Percentiles rank a stretch among this genome's conserved stretches.
Evolutionary conservation across 1,284 basidiomycete genomes (phyloP).

Genomic region (Tilletia caries): DNA sequence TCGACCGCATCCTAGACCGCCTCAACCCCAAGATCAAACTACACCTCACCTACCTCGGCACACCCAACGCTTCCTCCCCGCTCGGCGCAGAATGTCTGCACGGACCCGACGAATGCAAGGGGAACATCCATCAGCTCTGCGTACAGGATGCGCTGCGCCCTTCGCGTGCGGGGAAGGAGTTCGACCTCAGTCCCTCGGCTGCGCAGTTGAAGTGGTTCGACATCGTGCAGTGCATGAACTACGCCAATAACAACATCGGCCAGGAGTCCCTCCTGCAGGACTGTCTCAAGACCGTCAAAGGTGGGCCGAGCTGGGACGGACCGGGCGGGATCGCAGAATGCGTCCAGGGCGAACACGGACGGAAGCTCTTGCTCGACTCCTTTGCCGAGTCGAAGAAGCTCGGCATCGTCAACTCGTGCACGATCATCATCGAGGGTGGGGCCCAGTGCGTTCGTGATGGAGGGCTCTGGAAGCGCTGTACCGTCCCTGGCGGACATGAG

Average conservation of each 20-base stretch:
- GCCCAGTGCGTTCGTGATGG: slow-evolving; percentile 37
- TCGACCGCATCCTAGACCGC: slow-evolving; percentile 35
- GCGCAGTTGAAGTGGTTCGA: slow-evolving; percentile 41
- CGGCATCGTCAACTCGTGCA: slow-evolving; percentile 29
- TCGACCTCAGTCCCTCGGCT: slow-evolving; percentile 35
- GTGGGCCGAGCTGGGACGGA: slow-evolving; percentile 27
- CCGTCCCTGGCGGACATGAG: slow-evolving; percentile 28
- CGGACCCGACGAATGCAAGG: slow-evolving; percentile 35
- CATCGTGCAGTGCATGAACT: slow-evolving; percentile 39
- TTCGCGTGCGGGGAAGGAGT: slow-evolving; percentile 32
- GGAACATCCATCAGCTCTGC: slow-evolving; percentile 44
- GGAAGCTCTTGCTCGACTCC: slow-evolving; percentile 30
- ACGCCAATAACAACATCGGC: slow-evolving; percentile 31
- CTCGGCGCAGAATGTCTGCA: slow-evolving; percentile 35
- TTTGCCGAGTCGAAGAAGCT: slow-evolving; percentile 22
- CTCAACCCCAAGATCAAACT: slow-evolving; percentile 34
- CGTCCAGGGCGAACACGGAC: slow-evolving; percentile 29
- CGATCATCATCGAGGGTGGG: slow-evolving; percentile 32
- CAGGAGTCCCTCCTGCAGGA: slow-evolving; percentile 28
- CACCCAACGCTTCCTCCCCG: slow-evolving; percentile 19
- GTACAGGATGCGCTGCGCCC: slow-evolving; percentile 34
- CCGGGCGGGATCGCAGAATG: slow-evolving; percentile 35
- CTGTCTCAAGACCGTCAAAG: slow-evolving; percentile 32
- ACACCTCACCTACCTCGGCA: slow-evolving; percentile 33
- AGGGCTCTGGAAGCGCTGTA: slow-evolving; percentile 39